Evolutionary conservation across 441 rosid genomes (phyloP).

Genomic region (Melianthus villosus): DNA sequence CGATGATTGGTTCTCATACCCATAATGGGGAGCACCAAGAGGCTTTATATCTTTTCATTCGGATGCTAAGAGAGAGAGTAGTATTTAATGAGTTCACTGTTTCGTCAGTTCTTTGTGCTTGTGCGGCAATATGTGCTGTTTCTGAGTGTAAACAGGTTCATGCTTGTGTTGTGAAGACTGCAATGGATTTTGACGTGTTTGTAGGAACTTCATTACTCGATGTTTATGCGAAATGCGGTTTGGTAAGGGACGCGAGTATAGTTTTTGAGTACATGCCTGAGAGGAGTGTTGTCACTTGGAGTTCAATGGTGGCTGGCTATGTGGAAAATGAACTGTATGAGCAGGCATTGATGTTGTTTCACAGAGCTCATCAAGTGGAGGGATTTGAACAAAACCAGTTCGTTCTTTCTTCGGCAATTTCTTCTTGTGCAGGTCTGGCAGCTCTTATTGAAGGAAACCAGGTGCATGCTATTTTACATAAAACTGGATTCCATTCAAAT

Average conservation of each 20-base stretch:
- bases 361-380: slow-evolving; percentile 17
- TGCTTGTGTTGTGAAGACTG: slow-evolving; percentile 38
- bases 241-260: slow-evolving; percentile 27
- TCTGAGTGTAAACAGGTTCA: slow-evolving; percentile 55
- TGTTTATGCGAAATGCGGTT: slow-evolving; percentile 54
- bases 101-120: too few relatives aligned
- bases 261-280: slow-evolving; percentile 54
- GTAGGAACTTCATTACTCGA: slow-evolving; percentile 64
- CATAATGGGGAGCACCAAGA: slow-evolving; percentile 24
- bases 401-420: slow-evolving; percentile 41
- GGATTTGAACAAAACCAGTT: slow-evolving; percentile 36
- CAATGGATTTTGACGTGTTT: slow-evolving; percentile 31
- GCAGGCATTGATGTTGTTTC: slow-evolving; percentile 46
- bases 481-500: slow-evolving; percentile 38
- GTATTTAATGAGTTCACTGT: too few relatives aligned
- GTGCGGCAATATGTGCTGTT: too few relatives aligned
- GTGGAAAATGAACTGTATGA: slow-evolving; percentile 50
- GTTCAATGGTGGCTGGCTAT: slow-evolving; percentile 58
- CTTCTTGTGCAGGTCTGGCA: slow-evolving; percentile 49
- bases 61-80: too few relatives aligned
- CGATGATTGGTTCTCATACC: slow-evolving; percentile 33
- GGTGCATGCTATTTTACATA: slow-evolving; percentile 35
- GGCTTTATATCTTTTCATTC: slow-evolving; percentile 32
- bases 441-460: slow-evolving; percentile 51
- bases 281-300: slow-evolving; percentile 65